A percentile compares a stretch with the other conserved stretches of the same genome.
phyloP scores from a whole-genome alignment of 768 basidiomycete species.

The Boletus vermiculosoides region DNA sequence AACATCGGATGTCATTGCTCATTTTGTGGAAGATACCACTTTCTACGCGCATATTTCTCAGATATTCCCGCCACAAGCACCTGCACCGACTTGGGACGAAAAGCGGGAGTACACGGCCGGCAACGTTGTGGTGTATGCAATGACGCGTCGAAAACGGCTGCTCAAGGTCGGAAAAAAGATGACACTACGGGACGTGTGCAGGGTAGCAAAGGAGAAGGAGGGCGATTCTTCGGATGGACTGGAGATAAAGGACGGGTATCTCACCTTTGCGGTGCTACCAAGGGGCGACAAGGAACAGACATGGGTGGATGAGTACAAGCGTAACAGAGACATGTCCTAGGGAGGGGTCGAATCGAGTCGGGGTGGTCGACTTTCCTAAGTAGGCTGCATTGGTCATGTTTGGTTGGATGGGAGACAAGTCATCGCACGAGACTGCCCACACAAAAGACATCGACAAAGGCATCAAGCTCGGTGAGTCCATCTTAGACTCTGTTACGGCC shows the following conservation, averaged over 20 bases:
- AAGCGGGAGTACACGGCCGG: slow-evolving; percentile 62
- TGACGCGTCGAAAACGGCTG: slow-evolving; percentile 70
- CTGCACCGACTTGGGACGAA: slow-evolving; percentile 74
- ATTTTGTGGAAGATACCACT: slow-evolving; percentile 82
- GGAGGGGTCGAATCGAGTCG: neutral
- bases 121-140: slow-evolving; percentile 78
- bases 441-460: slow-evolving; percentile 48
- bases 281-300: slow-evolving; percentile 73
- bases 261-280: slow-evolving; percentile 77
- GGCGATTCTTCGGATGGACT: slow-evolving; percentile 72
- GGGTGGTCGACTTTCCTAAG: slow-evolving; percentile 16
- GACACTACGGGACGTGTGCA: slow-evolving; percentile 76
- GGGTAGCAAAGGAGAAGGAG: slow-evolving; percentile 56
- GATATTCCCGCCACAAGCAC: slow-evolving; percentile 79
- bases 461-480: slow-evolving; percentile 69
- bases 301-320: slow-evolving; percentile 91
- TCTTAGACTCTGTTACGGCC: slow-evolving; percentile 30
- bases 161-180: slow-evolving; percentile 92
- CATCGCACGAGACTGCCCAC: slow-evolving; percentile 11
- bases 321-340: slow-evolving; percentile 36
- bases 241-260: slow-evolving; percentile 77
- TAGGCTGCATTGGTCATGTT: slow-evolving; percentile 29
- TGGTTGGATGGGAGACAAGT: slow-evolving; percentile 18
- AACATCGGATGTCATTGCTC: slow-evolving; percentile 84
- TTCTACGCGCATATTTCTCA: slow-evolving; percentile 72